These are phyloP conservation scores for Tieghemostelium lacteum DNA, from an alignment of 78 protist genomes.

Conservation along the genomic window DNA sequence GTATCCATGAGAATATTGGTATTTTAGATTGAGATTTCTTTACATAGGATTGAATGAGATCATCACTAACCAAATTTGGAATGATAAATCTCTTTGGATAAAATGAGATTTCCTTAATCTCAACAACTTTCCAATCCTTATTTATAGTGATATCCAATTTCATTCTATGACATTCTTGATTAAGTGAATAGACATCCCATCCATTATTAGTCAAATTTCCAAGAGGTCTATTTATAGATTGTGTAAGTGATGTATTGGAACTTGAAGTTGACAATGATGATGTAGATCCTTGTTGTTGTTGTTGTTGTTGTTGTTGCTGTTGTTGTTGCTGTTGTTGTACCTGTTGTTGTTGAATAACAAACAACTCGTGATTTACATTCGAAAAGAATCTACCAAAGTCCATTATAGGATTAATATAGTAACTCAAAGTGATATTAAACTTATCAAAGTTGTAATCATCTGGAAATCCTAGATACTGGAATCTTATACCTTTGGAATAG, in stretches of 20 bases:
- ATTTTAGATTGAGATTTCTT: slow-evolving; percentile 34
- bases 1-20: slow-evolving; percentile 43
- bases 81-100: slow-evolving; percentile 36
- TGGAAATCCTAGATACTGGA: slow-evolving; percentile 54
- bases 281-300: not conserved
- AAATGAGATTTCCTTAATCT: slow-evolving; percentile 2
- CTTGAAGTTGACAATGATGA: not conserved
- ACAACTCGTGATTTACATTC: slow-evolving; percentile 32
- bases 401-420: slow-evolving; percentile 46
- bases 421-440: slow-evolving; percentile 12
- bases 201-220: not conserved
- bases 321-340: not conserved
- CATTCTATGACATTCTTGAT: slow-evolving; percentile 4
- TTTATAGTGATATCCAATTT: slow-evolving; percentile 19
- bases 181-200: slow-evolving; percentile 47
- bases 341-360: too few species aligned
- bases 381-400: slow-evolving; percentile 73
- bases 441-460: slow-evolving; percentile 36
- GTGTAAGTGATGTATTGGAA: too few species aligned
- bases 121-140: slow-evolving; percentile 22
- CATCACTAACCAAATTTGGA: slow-evolving; percentile 29
- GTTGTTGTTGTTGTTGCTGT: not conserved
- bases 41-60: slow-evolving; percentile 13
- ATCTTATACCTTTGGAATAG: slow-evolving; percentile 60
- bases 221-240: too few species aligned